Conservation (phyloP, 106 monocot genomes). For the Ottelia alismoides region DNA sequence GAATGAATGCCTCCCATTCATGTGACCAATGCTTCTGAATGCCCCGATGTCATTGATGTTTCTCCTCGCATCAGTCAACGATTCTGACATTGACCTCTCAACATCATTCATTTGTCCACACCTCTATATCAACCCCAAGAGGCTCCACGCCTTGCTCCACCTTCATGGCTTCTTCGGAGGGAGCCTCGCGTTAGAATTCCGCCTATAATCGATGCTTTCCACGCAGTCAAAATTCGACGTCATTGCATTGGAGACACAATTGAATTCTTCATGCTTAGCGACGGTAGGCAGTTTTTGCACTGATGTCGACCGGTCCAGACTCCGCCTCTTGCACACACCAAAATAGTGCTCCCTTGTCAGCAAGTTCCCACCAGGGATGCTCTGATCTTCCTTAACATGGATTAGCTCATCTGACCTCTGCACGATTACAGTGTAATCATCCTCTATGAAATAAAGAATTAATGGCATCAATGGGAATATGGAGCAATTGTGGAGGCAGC, state of each 20-base stretch:
- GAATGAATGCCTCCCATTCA: conserved; percentile 54
- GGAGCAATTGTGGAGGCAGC: conserved; percentile 10
- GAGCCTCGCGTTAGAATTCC: conserved; percentile 7
- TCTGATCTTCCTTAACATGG: conserved; percentile 68
- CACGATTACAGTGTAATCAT: conserved; percentile 18
- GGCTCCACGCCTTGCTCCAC: conserved; percentile 77
- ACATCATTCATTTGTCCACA: conserved; percentile 21
- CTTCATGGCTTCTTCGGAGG: conserved; percentile 40
- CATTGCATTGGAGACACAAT: conserved; percentile 18
- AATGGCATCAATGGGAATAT: conserved; percentile 40
- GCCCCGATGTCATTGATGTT: conserved; percentile 19
- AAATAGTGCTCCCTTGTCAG: conserved; percentile 79
- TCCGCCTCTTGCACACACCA: conserved; percentile 38
- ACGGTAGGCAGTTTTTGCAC: conserved; percentile 21
- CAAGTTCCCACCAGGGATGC: conserved; percentile 32
- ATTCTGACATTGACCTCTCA: conserved; percentile 36
- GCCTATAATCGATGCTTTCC: conserved; percentile 42
- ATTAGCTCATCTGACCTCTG: conserved; percentile 74
- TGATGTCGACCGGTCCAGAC: conserved; percentile 64
- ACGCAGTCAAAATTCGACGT: conserved; percentile 36
- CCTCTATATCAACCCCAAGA: conserved; percentile 69
- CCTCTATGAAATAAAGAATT: conserved; percentile 64
- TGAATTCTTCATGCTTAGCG: conserved; percentile 21
- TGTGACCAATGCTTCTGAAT: conserved; percentile 36
- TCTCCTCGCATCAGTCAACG: conserved; percentile 34